These are phyloP conservation scores for Debaryomyces sp. DNA, from an alignment of 1,139 yeast genomes.

Conservation along the genomic window DNA sequence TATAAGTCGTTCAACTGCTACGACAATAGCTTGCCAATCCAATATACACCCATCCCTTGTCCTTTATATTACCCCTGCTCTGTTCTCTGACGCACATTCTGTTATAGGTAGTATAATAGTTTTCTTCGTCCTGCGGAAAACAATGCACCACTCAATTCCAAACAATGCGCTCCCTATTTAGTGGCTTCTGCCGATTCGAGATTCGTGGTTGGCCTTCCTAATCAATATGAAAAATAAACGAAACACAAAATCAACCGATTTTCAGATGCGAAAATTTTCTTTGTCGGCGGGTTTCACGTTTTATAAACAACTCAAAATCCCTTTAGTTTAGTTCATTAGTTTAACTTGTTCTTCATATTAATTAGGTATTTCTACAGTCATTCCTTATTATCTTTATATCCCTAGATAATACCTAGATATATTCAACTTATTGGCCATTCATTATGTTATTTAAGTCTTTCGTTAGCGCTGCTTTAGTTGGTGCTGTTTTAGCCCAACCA, in stretches of 20 bases:
- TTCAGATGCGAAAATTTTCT: constrained; percentile 5
- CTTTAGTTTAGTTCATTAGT: constrained; percentile 11
- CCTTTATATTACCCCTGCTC: not conserved
- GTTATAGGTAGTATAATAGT: not conserved
- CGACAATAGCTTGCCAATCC: not conserved
- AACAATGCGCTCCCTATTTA: not conserved
- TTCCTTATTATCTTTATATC: constrained; percentile 17
- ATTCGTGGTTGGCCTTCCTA: constrained; percentile 2
- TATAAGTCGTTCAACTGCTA: not conserved
- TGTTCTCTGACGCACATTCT: not conserved
- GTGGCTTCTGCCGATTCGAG: constrained; percentile 1
- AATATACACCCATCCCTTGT: not conserved
- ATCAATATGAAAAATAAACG: constrained; percentile 5
- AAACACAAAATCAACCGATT: constrained; percentile 5
- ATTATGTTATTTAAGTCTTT: constrained; percentile 54
- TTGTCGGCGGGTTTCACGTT: constrained; percentile 18
- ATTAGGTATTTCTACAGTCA: constrained; percentile 20
- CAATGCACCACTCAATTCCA: not conserved
- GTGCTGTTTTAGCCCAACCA: constrained; percentile 37
- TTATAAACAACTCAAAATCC: constrained; percentile 20
- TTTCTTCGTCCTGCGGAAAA: not conserved
- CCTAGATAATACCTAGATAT: constrained; percentile 15
- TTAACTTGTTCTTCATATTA: constrained; percentile 2
- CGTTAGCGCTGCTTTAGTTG: constrained; percentile 39
- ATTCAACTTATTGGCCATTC: constrained; percentile 5